phyloP scores from a whole-genome alignment of 2,329 filamentous ascomycete species.

The Thelonectria olida region DNA sequence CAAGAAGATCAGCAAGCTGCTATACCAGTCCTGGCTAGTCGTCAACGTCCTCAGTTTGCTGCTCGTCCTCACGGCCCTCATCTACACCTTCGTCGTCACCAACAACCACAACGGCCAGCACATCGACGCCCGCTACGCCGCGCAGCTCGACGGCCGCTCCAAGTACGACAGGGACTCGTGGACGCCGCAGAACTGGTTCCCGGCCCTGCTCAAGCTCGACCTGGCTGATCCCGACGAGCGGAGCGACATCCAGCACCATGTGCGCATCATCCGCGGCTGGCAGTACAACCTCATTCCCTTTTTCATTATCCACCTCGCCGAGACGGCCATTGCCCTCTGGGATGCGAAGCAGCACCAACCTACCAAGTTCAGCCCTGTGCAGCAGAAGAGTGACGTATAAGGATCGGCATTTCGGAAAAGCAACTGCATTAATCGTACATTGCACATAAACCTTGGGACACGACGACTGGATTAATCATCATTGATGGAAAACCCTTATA shows the following conservation, averaged over 20 bases:
- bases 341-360: conserved; percentile 29
- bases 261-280: conserved; percentile 41
- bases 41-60: conserved; percentile 34
- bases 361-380: neutral
- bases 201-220: conserved; percentile 36
- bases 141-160: conserved; percentile 12
- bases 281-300: conserved; percentile 43
- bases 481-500: too few relatives aligned
- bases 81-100: conserved; percentile 42
- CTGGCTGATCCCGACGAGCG: conserved; percentile 23
- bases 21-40: conserved; percentile 37
- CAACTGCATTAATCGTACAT: too few relatives aligned
- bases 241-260: conserved; percentile 32
- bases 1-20: conserved; percentile 18
- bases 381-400: conserved; percentile 16
- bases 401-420: too few relatives aligned
- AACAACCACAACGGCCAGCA: conserved; percentile 35
- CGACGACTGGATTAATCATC: too few relatives aligned
- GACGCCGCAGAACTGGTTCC: conserved; percentile 42
- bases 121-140: conserved; percentile 27
- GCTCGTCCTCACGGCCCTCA: conserved; percentile 34
- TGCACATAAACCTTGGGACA: too few relatives aligned
- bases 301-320: conserved; percentile 38
- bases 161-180: conserved; percentile 36
- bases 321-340: conserved; percentile 36